Base-by-base conservation (phyloP, 2,329 filamentous ascomycete genomes). In the Clarireedia hainanense region DNA sequence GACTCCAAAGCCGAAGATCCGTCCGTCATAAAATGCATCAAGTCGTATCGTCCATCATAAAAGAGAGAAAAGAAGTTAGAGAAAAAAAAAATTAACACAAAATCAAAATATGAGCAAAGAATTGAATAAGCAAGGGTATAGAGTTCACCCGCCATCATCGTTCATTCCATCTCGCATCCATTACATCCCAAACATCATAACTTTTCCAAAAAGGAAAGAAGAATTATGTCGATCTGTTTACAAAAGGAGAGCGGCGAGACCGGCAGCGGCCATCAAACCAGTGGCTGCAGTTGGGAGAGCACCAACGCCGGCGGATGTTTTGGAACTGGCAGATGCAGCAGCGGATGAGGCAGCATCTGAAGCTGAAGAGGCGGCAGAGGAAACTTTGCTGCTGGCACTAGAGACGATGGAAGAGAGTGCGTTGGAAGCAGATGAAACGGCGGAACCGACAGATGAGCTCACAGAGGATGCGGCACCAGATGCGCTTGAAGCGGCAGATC, bases 211-310 rank as follows among this genome's bases (percentile, higher is more conserved):
- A 60, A 27, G 24, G 43, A 26, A 36, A 51, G 47, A 20, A 48
- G 34, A 3, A 9, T 23, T 14, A 24, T 27, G 27, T 49, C 49
- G 52, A 23, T 48, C 14, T 51, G 49, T 60, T 65, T 68, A 69
- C 58, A 69, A 57, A 56, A 69, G 53, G 50, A 68, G 39, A 53
- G 63, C 67, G 17, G 65, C 67, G 36, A 69, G 47, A 61, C 67
- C 67, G 42, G 60, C 66, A 45, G 61, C 65, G 24, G 60, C 67
- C 34, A 64, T 58, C 30, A 69, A 55, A 45, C 65, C 65, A 17
- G 62, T 59, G 17, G 63, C 59, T 9, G 62, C 66, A 24, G 53
- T 55, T 45, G 53, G 48, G 15, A 55, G 47, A 23, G 53, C n/a
- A 34, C 37, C 53, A 26, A 45, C 37, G 10, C 20, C 53, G 9